A percentile compares a stretch with the other conserved stretches of the same genome.
Evolutionary conservation across 805 yeast species (phyloP).

Genomic region (Nakazawaea ernobii): DNA sequence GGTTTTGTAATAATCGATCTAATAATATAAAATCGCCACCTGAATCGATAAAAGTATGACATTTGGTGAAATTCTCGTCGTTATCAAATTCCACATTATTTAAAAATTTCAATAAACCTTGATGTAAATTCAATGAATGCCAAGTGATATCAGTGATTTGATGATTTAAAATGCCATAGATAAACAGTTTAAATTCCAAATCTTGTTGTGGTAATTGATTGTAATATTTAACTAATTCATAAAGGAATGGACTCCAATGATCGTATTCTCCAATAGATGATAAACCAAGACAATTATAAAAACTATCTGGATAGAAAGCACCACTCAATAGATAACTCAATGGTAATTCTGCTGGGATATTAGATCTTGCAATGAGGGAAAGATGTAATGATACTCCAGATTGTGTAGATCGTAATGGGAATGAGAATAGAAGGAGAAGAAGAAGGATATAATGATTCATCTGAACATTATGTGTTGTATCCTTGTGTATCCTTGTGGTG

Average conservation of each 20-base stretch:
- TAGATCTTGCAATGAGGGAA: too few species aligned
- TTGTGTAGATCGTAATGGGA: too few species aligned
- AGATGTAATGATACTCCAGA: too few species aligned
- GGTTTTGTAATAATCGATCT: conserved; percentile 28
- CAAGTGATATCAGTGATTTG: conserved; percentile 62
- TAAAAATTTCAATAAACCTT: conserved; percentile 50
- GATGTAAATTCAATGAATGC: conserved; percentile 53
- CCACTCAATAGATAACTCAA: conserved; percentile 44
- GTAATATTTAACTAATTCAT: conserved; percentile 39
- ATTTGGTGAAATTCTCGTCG: conserved; percentile 28
- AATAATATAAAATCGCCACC: conserved; percentile 59
- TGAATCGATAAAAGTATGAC: conserved; percentile 53
- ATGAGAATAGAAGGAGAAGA: too few species aligned
- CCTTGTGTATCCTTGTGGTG: too few species aligned
- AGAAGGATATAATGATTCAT: too few species aligned
- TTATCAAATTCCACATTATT: conserved; percentile 52
- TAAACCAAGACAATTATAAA: conserved; percentile 51
- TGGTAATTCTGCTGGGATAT: conserved; percentile 17
- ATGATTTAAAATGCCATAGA: conserved; percentile 55
- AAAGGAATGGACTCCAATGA: conserved; percentile 67
- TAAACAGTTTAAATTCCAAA: conserved; percentile 41
- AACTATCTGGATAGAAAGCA: conserved; percentile 64
- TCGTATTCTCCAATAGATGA: conserved; percentile 53
- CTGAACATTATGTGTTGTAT: too few species aligned
- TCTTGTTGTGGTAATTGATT: conserved; percentile 14